These are phyloP conservation scores for Marasmius oreades DNA, from an alignment of 1,284 basidiomycete genomes.

Conservation along the genomic window DNA sequence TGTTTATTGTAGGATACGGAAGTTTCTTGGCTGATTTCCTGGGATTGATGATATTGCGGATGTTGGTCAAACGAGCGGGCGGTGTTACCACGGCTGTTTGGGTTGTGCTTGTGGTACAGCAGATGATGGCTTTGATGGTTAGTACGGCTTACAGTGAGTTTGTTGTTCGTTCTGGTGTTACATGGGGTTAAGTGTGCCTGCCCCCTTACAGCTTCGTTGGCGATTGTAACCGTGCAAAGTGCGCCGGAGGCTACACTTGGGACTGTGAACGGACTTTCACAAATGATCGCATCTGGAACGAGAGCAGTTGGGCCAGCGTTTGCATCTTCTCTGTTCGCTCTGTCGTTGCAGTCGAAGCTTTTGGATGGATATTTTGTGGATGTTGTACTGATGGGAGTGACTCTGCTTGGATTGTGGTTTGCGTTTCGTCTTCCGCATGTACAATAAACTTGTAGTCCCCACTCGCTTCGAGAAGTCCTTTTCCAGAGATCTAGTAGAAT, in stretches of 20 bases:
- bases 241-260: constrained; percentile 15
- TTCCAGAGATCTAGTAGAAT: too few relatives aligned
- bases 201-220: neutral
- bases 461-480: too few relatives aligned
- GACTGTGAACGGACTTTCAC: constrained; percentile 18
- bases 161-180: neutral
- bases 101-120: constrained; percentile 8
- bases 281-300: constrained; percentile 16
- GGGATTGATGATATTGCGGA: constrained; percentile 5
- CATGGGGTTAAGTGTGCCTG: neutral
- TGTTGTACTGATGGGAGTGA: constrained; percentile 4
- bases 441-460: too few relatives aligned
- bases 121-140: constrained; percentile 1
- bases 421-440: constrained; percentile 2
- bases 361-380: constrained; percentile 7
- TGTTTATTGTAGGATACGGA: constrained; percentile 9
- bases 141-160: constrained; percentile 11
- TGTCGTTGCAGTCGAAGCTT: constrained; percentile 5
- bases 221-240: constrained; percentile 2
- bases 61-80: constrained; percentile 2
- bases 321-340: constrained; percentile 10
- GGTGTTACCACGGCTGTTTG: constrained; percentile 6
- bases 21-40: constrained; percentile 5
- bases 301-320: constrained; percentile 9
- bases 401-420: constrained; percentile 4